phyloP scores from a whole-genome alignment of 2,329 filamentous ascomycete genomes.

The Furcasterigmium sp. region DNA sequence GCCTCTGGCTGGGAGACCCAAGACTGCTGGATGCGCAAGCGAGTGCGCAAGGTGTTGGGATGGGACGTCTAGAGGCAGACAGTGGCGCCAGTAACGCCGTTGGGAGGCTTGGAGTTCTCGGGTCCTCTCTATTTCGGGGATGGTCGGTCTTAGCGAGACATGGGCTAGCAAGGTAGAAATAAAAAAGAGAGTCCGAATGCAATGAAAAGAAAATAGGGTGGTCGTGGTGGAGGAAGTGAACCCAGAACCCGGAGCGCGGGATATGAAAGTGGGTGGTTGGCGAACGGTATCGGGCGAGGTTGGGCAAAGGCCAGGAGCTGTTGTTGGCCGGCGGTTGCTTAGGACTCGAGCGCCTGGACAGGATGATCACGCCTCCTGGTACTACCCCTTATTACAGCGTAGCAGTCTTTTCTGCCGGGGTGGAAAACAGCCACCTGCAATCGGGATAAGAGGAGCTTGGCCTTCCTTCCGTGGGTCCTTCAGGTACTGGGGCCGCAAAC shows the following conservation, averaged over 20 bases:
- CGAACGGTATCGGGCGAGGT: not conserved
- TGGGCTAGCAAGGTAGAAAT: no score
- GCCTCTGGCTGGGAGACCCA: not conserved
- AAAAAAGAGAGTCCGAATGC: no score
- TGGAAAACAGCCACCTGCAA: not conserved
- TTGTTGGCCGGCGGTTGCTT: conserved; percentile 4
- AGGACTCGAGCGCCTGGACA: not conserved
- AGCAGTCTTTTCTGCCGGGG: not conserved
- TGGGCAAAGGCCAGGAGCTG: not conserved
- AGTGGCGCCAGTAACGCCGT: not conserved
- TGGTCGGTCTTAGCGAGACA: no score
- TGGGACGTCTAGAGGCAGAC: not conserved
- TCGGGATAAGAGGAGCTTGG: not conserved
- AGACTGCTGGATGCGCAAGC: not conserved
- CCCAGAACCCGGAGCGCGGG: not conserved
- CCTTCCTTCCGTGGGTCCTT: not conserved
- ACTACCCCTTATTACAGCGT: not conserved
- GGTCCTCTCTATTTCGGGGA: no score
- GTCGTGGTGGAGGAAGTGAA: not conserved
- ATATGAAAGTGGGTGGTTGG: not conserved
- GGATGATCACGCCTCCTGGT: not conserved
- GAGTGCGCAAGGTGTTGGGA: not conserved
- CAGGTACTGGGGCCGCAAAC: no score
- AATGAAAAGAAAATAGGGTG: not conserved
- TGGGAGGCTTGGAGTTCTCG: not conserved